Percentiles rank a stretch among this genome's conserved stretches.
These are phyloP conservation scores for Simplicillium aogashimaense DNA, from an alignment of 2,329 filamentous ascomycete genomes.

Conservation along the genomic window DNA sequence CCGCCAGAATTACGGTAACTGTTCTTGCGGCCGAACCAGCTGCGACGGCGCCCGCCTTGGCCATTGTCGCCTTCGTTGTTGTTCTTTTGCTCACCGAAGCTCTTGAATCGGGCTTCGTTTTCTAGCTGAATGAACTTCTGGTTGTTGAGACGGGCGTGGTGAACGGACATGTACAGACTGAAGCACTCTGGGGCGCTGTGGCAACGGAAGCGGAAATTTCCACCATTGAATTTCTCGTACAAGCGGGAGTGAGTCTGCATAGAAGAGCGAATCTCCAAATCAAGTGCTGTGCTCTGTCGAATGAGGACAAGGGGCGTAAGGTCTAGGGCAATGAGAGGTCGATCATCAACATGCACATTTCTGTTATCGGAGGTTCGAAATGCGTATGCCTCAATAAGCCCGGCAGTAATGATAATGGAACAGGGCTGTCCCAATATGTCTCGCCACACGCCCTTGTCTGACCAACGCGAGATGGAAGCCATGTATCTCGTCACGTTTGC, in stretches of 20 bases:
- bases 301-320: conserved; percentile 87
- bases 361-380: conserved; percentile 25
- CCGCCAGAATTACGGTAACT: conserved; percentile 53
- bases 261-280: conserved; percentile 87
- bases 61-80: conserved; percentile 37
- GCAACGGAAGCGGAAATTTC: conserved; percentile 85
- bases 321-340: conserved; percentile 59
- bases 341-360: conserved; percentile 3
- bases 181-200: conserved; percentile 68
- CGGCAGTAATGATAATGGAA: conserved; percentile 46
- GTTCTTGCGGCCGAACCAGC: conserved; percentile 54
- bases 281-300: conserved; percentile 80
- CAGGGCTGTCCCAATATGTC: conserved; percentile 42
- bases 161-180: conserved; percentile 75
- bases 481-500: conserved; percentile 36
- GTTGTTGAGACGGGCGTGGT: conserved; percentile 83
- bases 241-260: conserved; percentile 65
- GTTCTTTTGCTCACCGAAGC: conserved; percentile 50
- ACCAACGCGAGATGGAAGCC: conserved; percentile 52
- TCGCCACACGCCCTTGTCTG: conserved; percentile 51
- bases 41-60: conserved; percentile 35
- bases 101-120: conserved; percentile 60
- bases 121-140: conserved; percentile 69
- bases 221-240: conserved; percentile 47
- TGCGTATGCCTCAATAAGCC: conserved; percentile 48